These are phyloP conservation scores for Globisporangium nagaii DNA, from an alignment of 352 stramenopile species.

Conservation along the genomic window DNA sequence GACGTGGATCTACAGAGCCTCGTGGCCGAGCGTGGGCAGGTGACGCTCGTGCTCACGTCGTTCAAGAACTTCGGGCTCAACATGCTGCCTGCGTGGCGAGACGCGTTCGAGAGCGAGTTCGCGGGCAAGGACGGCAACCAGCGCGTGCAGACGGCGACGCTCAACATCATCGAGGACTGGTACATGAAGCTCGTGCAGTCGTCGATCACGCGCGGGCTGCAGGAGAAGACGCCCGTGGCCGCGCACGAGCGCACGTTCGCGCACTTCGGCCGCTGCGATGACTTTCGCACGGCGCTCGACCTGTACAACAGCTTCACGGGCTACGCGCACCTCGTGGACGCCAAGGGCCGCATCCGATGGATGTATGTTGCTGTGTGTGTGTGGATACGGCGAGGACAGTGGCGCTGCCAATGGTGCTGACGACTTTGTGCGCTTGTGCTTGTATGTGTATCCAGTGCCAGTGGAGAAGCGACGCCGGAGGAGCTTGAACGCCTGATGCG, in stretches of 20 bases:
- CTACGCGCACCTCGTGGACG: constrained; percentile 76
- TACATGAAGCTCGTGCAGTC: constrained; percentile 81
- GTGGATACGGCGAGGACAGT: too few relatives aligned
- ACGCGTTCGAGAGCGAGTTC: constrained; percentile 55
- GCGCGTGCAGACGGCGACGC: constrained; percentile 52
- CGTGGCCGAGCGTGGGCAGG: constrained; percentile 32
- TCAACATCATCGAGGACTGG: constrained; percentile 88
- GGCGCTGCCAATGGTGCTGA: too few relatives aligned
- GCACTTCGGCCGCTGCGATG: constrained; percentile 74
- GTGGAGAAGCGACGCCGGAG: constrained; percentile 49
- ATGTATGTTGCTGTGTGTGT: too few relatives aligned
- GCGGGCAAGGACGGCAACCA: constrained; percentile 8
- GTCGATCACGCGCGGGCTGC: constrained; percentile 60
- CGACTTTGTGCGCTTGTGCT: too few relatives aligned
- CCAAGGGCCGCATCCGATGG: constrained; percentile 78
- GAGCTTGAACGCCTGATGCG: constrained; percentile 59
- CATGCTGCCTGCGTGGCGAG: constrained; percentile 73
- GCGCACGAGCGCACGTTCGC: constrained; percentile 52
- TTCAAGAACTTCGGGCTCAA: constrained; percentile 86
- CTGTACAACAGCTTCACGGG: constrained; percentile 87
- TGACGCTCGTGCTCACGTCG: constrained; percentile 71
- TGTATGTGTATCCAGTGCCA: constrained; percentile 35
- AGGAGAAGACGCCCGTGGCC: constrained; percentile 37
- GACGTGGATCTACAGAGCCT: constrained; percentile 48
- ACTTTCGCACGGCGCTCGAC: constrained; percentile 75